Percentiles rank a stretch among this genome's conserved stretches.
phyloP scores from a whole-genome alignment of 768 basidiomycete species.

The Tricholomella constricta region DNA sequence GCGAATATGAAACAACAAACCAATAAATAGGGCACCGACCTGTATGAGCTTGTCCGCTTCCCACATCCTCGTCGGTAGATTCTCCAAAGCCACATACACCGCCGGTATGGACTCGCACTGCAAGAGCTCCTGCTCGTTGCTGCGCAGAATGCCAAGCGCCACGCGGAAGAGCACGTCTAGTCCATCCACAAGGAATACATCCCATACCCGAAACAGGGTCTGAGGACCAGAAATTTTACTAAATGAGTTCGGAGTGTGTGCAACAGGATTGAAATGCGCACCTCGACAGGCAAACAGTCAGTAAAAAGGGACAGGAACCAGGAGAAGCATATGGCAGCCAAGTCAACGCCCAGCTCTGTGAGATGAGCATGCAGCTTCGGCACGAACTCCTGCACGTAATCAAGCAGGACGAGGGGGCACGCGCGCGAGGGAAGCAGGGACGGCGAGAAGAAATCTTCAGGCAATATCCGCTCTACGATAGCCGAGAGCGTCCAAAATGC shows the following conservation, averaged over 20 bases:
- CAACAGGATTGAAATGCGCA: slow-evolving; percentile 26
- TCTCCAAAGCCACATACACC: slow-evolving; percentile 87
- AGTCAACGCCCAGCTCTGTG: slow-evolving; percentile 79
- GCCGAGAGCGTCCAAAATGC: slow-evolving; percentile 95
- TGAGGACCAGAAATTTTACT: slow-evolving; percentile 28
- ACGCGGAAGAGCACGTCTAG: slow-evolving; percentile 90
- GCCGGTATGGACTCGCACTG: slow-evolving; percentile 84
- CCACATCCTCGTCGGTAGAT: slow-evolving; percentile 92
- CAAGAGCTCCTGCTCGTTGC: slow-evolving; percentile 82
- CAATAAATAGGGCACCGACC: slow-evolving; percentile 45
- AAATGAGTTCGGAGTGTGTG: not conserved
- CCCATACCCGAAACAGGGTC: slow-evolving; percentile 97
- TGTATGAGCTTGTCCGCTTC: slow-evolving; percentile 87
- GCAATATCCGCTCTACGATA: slow-evolving; percentile 86
- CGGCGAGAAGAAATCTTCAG: slow-evolving; percentile 92
- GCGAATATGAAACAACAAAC: not conserved
- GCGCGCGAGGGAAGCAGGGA: slow-evolving; percentile 90
- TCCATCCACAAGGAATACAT: slow-evolving; percentile 92
- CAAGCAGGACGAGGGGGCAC: slow-evolving; percentile 87
- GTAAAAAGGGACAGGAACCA: slow-evolving; percentile 98
- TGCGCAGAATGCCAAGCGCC: slow-evolving; percentile 82
- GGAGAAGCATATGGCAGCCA: slow-evolving; percentile 95
- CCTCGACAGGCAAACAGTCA: slow-evolving; percentile 94
- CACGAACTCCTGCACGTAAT: slow-evolving; percentile 77
- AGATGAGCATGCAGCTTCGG: slow-evolving; percentile 81